Base-by-base conservation (phyloP, 2,329 filamentous ascomycete species). In the Scedosporium boydii region DNA sequence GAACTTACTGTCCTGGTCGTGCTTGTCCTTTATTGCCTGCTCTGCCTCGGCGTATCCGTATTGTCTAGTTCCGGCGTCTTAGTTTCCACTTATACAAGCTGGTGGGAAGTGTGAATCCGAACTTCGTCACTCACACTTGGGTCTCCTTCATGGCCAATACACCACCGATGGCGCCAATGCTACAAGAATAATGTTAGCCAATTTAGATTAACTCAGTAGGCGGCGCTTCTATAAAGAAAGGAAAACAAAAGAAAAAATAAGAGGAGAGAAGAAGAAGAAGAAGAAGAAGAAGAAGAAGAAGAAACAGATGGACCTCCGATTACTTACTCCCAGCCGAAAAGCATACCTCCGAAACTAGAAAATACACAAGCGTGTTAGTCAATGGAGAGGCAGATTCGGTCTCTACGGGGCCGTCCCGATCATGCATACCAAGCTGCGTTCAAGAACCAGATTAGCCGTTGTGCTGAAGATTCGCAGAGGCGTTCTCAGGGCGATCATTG, bases 81-180 rank as follows among this genome's bases (percentile, higher is more conserved):
- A n/a, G 29, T 21, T 41, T 12, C 6, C 38, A 12, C n/a, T 41
- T 14, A 12, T 38, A 38, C 2, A 12, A 3, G 10, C 3, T 12
- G 34, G 34, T 12, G 34, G 34, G 10, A 58, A 21, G 23, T 18
- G 55, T 41, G 6, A 26, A 38, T 34, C 26, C 27, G 55, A 7
- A 34, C 34, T 14, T n/a, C 16, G 55, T 23, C 18, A 41, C 58
- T 26, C 66, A 69, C 77, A 73, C 70, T 70, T 83, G 79, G 66
- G 87, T 87, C 5, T 78, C 76, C 16, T 77, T 74, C 75, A 89
- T 80, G 59, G 81, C 83, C 27, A 89, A 74, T 56, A 89, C 84
- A 67, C 87, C 87, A 44, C 87, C 85, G 65, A 89, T 88, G 65
- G 86, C 86, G 61, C 86, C 86, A 29, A 85, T 87, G 68, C 83